Conservation (phyloP, 306 rosid species). For the Cucurbita argyrosperma region DNA sequence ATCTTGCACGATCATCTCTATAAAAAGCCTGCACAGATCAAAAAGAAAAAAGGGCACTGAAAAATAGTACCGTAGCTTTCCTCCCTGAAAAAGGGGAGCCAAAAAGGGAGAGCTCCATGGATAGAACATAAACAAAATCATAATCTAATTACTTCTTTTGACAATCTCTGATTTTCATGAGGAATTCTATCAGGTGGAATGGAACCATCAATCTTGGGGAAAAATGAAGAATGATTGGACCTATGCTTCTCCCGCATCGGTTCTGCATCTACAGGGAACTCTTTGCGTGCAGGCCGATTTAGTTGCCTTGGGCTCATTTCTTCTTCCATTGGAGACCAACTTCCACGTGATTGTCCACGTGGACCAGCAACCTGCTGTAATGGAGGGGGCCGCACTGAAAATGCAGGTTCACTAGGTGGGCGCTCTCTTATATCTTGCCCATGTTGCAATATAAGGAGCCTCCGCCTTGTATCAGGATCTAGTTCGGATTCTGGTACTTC, state of each 20-base stretch:
- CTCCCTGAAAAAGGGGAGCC: not conserved
- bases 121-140: conserved; percentile 11
- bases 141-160: conserved; percentile 54
- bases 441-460: conserved; percentile 97
- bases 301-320: conserved; percentile 71
- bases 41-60: not conserved
- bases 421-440: conserved; percentile 90
- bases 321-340: conserved; percentile 82
- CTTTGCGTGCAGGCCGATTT: conserved; percentile 44
- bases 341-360: conserved; percentile 39
- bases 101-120: conserved; percentile 1
- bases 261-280: conserved; percentile 59
- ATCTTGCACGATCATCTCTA: conserved; percentile 76
- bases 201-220: conserved; percentile 57
- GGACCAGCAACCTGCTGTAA: conserved; percentile 44
- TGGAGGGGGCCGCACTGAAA: conserved; percentile 45
- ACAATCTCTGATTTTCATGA: conserved; percentile 57
- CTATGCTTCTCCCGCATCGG: conserved; percentile 65
- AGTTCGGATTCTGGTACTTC: conserved; percentile 98
- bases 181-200: conserved; percentile 56
- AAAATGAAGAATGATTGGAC: conserved; percentile 52
- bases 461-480: conserved; percentile 97
- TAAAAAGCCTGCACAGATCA: conserved; percentile 51
- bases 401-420: conserved; percentile 50
- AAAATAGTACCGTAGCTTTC: not conserved